A percentile compares a stretch with the other conserved stretches of the same genome.
Evolutionary conservation across 2,329 filamentous ascomycete species (phyloP).

Genomic region (Colletotrichum acutatum): DNA sequence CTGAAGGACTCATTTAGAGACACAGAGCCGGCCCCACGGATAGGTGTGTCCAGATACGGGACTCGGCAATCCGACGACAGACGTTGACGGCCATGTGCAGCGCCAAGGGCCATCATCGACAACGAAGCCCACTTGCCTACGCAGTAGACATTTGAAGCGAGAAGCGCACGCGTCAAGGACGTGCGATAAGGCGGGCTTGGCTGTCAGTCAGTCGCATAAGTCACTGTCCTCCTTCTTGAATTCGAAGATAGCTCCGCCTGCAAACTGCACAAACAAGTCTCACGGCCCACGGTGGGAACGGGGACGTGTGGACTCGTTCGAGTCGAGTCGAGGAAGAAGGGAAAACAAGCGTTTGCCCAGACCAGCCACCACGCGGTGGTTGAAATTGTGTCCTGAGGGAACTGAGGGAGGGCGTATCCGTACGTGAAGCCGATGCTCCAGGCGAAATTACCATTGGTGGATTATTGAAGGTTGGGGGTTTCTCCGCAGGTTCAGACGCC

Average conservation of each 20-base stretch:
- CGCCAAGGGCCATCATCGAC: slow-evolving; percentile 29
- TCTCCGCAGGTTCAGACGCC: slow-evolving; percentile 21
- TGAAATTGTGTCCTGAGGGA: background rate
- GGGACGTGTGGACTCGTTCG: background rate
- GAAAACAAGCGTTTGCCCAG: slow-evolving; percentile 35
- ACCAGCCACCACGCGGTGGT: slow-evolving; percentile 26
- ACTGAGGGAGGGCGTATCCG: background rate
- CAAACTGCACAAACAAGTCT: slow-evolving; percentile 5
- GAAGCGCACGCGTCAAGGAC: slow-evolving; percentile 18
- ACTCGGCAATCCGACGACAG: slow-evolving; percentile 19
- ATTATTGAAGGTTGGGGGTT: slow-evolving; percentile 15
- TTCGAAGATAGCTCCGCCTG: background rate
- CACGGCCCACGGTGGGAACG: background rate
- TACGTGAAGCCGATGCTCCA: background rate
- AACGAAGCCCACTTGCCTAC: background rate
- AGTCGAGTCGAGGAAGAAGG: background rate
- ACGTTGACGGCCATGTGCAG: background rate
- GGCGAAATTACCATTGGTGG: slow-evolving; percentile 33
- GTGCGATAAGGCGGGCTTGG: background rate
- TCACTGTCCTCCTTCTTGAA: background rate
- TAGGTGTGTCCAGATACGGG: slow-evolving; percentile 26
- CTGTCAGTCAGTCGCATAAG: background rate
- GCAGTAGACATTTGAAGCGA: background rate
- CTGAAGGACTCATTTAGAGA: background rate
- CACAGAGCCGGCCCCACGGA: background rate